Conservation (phyloP, 2,329 filamentous ascomycete species). For the Microdochium paspali region DNA sequence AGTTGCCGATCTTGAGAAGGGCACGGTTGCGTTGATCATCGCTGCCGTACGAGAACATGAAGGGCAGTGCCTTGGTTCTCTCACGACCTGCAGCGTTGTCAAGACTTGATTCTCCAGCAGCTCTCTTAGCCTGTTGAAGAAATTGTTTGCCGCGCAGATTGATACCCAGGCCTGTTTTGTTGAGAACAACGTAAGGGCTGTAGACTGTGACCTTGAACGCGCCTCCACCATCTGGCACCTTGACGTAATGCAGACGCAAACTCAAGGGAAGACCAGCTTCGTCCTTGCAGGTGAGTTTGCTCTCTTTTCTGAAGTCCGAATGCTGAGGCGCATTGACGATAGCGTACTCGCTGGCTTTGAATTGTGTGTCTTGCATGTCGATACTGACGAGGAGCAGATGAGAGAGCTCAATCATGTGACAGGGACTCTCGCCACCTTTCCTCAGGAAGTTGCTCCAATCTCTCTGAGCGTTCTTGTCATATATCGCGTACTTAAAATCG, state of each 20-base stretch:
- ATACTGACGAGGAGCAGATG: slow-evolving; percentile 87
- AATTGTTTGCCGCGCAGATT: slow-evolving; percentile 84
- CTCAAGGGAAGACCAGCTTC: slow-evolving; percentile 69
- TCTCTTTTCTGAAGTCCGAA: slow-evolving; percentile 82
- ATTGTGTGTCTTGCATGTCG: slow-evolving; percentile 92
- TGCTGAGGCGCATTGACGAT: slow-evolving; percentile 89
- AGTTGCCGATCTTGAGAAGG: slow-evolving; percentile 78
- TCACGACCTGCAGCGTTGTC: slow-evolving; percentile 37
- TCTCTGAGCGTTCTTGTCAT: slow-evolving; percentile 96
- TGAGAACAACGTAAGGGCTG: slow-evolving; percentile 89
- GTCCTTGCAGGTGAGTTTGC: slow-evolving; percentile 72
- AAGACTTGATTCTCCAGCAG: slow-evolving; percentile 68
- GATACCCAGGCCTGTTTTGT: slow-evolving; percentile 87
- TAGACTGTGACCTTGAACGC: slow-evolving; percentile 94
- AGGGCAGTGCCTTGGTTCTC: slow-evolving; percentile 68
- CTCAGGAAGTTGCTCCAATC: slow-evolving; percentile 98
- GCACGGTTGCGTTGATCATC: slow-evolving; percentile 90
- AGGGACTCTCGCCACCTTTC: slow-evolving; percentile 92
- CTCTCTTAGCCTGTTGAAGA: slow-evolving; percentile 70
- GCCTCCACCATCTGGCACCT: slow-evolving; percentile 82
- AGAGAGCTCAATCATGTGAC: slow-evolving; percentile 93
- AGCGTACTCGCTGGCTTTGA: slow-evolving; percentile 91
- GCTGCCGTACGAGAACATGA: slow-evolving; percentile 91
- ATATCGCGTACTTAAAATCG: slow-evolving; percentile 98
- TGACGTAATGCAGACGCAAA: slow-evolving; percentile 83